phyloP scores from a whole-genome alignment of 352 stramenopile genomes.

The Chrysophaeum taylorii region DNA sequence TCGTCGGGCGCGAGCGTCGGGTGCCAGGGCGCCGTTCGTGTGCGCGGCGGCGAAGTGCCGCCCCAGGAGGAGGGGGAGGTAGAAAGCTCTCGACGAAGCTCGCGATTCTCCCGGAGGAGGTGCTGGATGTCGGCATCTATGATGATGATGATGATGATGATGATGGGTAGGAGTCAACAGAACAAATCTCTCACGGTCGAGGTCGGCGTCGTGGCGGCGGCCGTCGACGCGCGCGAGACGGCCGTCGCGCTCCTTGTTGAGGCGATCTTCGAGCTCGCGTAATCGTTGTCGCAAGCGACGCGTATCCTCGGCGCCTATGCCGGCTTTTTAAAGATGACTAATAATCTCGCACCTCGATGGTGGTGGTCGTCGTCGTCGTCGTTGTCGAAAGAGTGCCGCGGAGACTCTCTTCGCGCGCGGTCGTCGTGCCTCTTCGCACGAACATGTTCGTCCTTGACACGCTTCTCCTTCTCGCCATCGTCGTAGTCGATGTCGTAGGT shows the following conservation, averaged over 20 bases:
- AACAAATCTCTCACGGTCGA: too few relatives aligned
- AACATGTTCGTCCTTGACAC: slow-evolving; percentile 28
- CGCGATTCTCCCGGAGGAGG: not conserved
- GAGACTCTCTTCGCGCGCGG: not conserved
- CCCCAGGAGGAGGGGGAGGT: not conserved
- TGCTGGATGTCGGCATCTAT: not conserved
- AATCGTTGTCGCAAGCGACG: not conserved
- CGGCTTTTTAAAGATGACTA: too few relatives aligned
- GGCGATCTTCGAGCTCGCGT: not conserved
- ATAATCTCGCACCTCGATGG: too few relatives aligned
- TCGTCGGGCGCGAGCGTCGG: not conserved
- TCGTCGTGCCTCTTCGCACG: not conserved
- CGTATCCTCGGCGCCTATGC: too few relatives aligned
- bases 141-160: too few relatives aligned
- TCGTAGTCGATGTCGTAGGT: slow-evolving; percentile 47
- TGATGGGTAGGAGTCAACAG: too few relatives aligned
- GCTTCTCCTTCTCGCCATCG: slow-evolving; percentile 42
- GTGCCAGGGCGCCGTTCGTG: slow-evolving; percentile 4
- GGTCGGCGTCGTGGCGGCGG: too few relatives aligned
- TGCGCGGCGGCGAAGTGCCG: not conserved
- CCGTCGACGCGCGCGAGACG: not conserved
- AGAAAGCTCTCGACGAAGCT: not conserved
- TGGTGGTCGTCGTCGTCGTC: slow-evolving; percentile 11
- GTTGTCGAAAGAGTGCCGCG: not conserved
- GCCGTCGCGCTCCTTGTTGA: not conserved